Percentiles rank a stretch among this genome's conserved stretches.
Evolutionary conservation across 2,329 filamentous ascomycete species (phyloP).

Genomic region (Aspergillus tanneri): DNA sequence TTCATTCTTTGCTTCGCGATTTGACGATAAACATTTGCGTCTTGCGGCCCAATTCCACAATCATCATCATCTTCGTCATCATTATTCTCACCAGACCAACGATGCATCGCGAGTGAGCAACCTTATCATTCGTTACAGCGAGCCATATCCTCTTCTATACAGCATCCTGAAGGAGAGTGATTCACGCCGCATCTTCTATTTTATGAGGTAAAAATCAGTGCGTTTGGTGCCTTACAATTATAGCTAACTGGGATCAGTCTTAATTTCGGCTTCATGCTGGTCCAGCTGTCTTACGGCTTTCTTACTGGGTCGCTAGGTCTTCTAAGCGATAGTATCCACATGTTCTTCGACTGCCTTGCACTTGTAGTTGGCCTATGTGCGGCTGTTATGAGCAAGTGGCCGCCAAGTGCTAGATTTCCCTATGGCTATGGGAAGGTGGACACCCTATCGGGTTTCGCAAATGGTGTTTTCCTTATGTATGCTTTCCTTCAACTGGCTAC

Average conservation of each 20-base stretch:
- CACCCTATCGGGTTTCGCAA: conserved; percentile 92
- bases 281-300: conserved; percentile 93
- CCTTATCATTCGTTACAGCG: conserved; percentile 67
- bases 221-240: not conserved
- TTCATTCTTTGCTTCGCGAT: conserved; percentile 34
- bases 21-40: conserved; percentile 33
- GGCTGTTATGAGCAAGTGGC: conserved; percentile 95
- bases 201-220: conserved; percentile 70
- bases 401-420: conserved; percentile 80
- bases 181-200: conserved; percentile 93
- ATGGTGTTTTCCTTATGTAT: conserved; percentile 89
- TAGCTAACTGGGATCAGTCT: conserved; percentile 56
- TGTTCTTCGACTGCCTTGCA: conserved; percentile 98
- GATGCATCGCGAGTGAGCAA: conserved; percentile 68
- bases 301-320: conserved; percentile 89
- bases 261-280: conserved; percentile 91
- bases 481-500: conserved; percentile 26
- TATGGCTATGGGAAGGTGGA: conserved; percentile 98
- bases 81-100: conserved; percentile 37
- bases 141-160: conserved; percentile 74
- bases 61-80: conserved; percentile 31
- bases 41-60: conserved; percentile 32
- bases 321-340: conserved; percentile 97
- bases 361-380: conserved; percentile 86
- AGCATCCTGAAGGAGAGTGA: conserved; percentile 88